phyloP scores from a whole-genome alignment of 1,284 basidiomycete species.

The Pterula multifida region DNA sequence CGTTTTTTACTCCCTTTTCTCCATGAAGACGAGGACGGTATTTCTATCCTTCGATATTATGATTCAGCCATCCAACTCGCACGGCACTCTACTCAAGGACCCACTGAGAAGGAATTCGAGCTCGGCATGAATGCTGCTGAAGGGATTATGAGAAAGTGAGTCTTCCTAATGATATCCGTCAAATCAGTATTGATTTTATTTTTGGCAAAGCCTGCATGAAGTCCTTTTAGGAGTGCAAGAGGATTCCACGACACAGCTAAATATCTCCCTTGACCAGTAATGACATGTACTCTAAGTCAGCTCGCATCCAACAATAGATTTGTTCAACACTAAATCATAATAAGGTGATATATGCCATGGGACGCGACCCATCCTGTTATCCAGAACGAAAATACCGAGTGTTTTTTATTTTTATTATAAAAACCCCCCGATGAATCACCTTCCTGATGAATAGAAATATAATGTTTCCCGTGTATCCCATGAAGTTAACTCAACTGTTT shows the following conservation, averaged over 20 bases:
- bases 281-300: constrained; percentile 23
- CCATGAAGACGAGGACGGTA: constrained; percentile 42
- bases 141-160: constrained; percentile 46
- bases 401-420: no score
- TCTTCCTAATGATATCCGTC: no score
- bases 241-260: background rate
- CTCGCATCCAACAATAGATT: no score
- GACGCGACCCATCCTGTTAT: no score
- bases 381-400: no score
- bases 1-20: constrained; percentile 61
- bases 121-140: constrained; percentile 52
- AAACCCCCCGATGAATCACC: no score
- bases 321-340: no score
- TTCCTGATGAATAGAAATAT: no score
- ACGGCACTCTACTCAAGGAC: constrained; percentile 49
- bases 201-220: background rate
- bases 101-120: constrained; percentile 59
- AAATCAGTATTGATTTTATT: no score
- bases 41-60: constrained; percentile 61
- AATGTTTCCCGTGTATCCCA: no score
- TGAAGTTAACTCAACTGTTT: no score
- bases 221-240: background rate
- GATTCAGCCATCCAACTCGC: constrained; percentile 70
- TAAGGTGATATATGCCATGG: no score
- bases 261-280: constrained; percentile 14